A percentile compares a stretch with the other conserved stretches of the same genome.
Evolutionary conservation across 129 eudicot species (phyloP).

Genomic region (sunflower (Helianthus annuus)): DNA sequence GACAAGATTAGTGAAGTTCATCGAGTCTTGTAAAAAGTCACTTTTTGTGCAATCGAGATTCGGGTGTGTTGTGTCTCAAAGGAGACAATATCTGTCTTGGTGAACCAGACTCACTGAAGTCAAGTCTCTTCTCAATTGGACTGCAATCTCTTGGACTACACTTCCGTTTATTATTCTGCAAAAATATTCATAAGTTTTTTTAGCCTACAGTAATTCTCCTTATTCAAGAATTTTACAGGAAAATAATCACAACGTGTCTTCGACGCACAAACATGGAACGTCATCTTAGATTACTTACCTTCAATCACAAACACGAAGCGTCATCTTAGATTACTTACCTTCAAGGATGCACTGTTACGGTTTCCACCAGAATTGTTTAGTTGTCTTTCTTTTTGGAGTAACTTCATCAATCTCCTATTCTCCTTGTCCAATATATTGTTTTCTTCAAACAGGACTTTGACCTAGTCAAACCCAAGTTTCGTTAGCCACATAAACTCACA

Average conservation of each 20-base stretch:
- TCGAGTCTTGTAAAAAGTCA: conserved; percentile 8
- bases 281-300: conserved; percentile 47
- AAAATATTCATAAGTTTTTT: conserved; percentile 2
- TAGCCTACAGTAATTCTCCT: not conserved
- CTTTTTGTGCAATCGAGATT: conserved; percentile 54
- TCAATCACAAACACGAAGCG: conserved; percentile 12
- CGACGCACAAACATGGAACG: not conserved
- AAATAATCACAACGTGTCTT: too few relatives aligned
- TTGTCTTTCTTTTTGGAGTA: conserved; percentile 47
- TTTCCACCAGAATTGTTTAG: conserved; percentile 61
- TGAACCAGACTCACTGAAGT: conserved; percentile 48
- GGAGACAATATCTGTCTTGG: conserved; percentile 61
- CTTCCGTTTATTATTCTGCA: conserved; percentile 76
- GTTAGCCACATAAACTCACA: conserved; percentile 14
- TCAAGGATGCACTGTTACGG: conserved; percentile 52
- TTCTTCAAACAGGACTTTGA: conserved; percentile 61
- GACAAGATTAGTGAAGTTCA: conserved; percentile 14
- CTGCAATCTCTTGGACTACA: conserved; percentile 60
- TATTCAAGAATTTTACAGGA: too few relatives aligned
- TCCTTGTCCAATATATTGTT: conserved; percentile 61
- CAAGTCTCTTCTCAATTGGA: conserved; percentile 66
- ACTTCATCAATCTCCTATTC: conserved; percentile 66
- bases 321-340: conserved; percentile 47
- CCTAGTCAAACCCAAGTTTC: conserved; percentile 42
- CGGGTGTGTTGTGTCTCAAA: conserved; percentile 57